Evolutionary conservation across 2,329 filamentous ascomycete genomes (phyloP).

Genomic region (Xylaria sp.): DNA sequence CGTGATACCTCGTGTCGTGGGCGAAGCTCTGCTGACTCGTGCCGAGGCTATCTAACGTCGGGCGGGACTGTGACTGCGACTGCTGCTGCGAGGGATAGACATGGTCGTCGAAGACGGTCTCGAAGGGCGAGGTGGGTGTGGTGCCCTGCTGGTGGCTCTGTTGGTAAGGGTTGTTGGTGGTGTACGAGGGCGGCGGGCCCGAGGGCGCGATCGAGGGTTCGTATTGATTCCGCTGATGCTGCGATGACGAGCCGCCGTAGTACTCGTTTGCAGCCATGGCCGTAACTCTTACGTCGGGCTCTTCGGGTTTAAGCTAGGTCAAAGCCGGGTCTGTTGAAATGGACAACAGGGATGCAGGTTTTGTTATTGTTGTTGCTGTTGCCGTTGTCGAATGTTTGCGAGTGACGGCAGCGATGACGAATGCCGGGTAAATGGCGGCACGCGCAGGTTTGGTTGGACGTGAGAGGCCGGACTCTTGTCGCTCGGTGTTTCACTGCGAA

Average conservation of each 20-base stretch:
- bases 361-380: background rate
- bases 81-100: slow-evolving; percentile 65
- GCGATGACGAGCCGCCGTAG: slow-evolving; percentile 61
- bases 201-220: slow-evolving; percentile 55
- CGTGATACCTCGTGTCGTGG: slow-evolving; percentile 69
- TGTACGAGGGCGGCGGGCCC: slow-evolving; percentile 57
- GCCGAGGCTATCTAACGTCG: slow-evolving; percentile 47
- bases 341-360: background rate
- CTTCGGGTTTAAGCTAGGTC: too few species aligned
- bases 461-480: background rate
- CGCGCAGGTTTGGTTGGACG: background rate
- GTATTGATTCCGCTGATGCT: slow-evolving; percentile 54
- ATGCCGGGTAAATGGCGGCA: background rate
- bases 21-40: slow-evolving; percentile 56
- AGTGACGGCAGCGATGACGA: background rate
- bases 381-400: background rate
- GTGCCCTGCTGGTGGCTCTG: slow-evolving; percentile 46
- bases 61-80: slow-evolving; percentile 32
- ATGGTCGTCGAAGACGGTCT: slow-evolving; percentile 75
- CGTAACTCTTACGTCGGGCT: background rate
- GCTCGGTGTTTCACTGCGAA: slow-evolving; percentile 2
- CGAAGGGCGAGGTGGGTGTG: slow-evolving; percentile 66
- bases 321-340: background rate
- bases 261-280: slow-evolving; percentile 75
- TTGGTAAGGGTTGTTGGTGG: slow-evolving; percentile 49